Base-by-base conservation (phyloP, 768 basidiomycete species). In the Lepiota subincarnata region DNA sequence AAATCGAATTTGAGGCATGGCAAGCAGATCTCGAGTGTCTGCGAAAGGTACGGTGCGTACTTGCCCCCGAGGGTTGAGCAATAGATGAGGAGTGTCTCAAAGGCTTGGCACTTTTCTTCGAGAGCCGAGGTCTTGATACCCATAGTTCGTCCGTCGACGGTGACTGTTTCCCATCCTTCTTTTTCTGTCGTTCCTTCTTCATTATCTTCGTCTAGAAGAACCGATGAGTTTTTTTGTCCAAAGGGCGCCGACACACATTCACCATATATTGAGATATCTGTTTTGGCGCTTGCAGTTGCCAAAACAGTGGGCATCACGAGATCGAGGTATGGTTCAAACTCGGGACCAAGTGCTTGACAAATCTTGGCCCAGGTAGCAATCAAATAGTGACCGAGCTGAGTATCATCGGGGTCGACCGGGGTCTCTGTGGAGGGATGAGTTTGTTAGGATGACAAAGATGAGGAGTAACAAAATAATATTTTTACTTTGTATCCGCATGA, bases 11-110 rank as follows among this genome's bases (percentile, higher is more conserved):
- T 70, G 42, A 93, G 62, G 1, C 81, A 81, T 0, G 87, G 88
- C 1, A 92, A 68, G 1, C 86, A 79, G 2, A 92, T 78, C 61
- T 89, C 86, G 3, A 93, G 73, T 8, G 77, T 79, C 61, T 87
- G 87, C 20, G 81, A 64, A 1, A 92, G 70, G 61, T 89, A 92
- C 0, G 89, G 88, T 0, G 81, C 83, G 59, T 90, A 91, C 2
- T 76, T 73, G 0, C 77, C 70, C 0, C 80, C 80, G 0, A 92
- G 75, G 4, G 85, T 83, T 38, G 83, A 85, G 57, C 82, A 84
- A 62, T 91, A 87, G 18, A 91, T 86, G 12, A 91, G 82, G 6
- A 92, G 75, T n/a, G 88, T 91, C 62, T 91, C 88, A 59, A 92
- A 90, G 2, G n/a, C n/a, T n/a, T n/a, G n/a, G n/a, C n/a, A n/a